Conservation (phyloP, 257 asterid species). For the Solanum lycopersicoides region DNA sequence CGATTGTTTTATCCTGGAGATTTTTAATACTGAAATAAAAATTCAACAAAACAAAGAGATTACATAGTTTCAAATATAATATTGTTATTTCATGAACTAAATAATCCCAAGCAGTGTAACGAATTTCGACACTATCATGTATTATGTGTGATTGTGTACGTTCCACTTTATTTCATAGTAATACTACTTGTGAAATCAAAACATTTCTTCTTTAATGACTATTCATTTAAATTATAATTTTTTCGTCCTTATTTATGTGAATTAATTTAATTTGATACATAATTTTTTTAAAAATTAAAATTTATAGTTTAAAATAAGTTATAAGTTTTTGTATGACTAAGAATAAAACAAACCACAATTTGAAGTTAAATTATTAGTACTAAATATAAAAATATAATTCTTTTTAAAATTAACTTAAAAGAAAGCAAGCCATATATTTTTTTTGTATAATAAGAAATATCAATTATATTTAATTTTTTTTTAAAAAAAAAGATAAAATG, state of each 20-base stretch:
- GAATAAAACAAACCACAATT: background rate
- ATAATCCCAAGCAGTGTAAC: background rate
- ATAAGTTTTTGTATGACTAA: too few species aligned
- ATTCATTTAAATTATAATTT: background rate
- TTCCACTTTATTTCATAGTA: background rate
- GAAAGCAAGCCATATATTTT: too few species aligned
- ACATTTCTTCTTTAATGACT: background rate
- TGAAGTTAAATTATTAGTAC: background rate
- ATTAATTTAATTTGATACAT: too few species aligned
- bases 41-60: background rate
- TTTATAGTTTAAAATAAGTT: too few species aligned
- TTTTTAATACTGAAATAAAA: background rate
- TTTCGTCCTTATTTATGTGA: background rate
- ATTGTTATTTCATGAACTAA: background rate
- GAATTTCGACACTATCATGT: background rate
- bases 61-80: background rate
- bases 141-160: background rate
- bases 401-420: too few species aligned
- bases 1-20: background rate
- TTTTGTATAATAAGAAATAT: background rate
- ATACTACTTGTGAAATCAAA: background rate
- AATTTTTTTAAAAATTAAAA: too few species aligned
- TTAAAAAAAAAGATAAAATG: background rate
- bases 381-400: too few species aligned
- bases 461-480: background rate